Base-by-base conservation (phyloP, 129 eudicot species). In the Artemisia argyi region DNA sequence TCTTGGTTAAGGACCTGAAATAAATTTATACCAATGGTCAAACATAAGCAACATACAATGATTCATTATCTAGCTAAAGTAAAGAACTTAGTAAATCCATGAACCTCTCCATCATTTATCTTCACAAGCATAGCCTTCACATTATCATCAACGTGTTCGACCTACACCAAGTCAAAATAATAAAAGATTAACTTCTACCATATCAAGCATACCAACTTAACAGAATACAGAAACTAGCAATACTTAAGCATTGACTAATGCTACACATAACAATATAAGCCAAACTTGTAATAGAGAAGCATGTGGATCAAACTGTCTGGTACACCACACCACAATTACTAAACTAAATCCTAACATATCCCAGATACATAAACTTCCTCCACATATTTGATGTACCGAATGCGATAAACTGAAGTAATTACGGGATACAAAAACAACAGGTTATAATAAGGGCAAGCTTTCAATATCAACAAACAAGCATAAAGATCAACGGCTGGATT, bases 71-170 rank as follows among this genome's bases (percentile, higher is more conserved):
- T 7, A 39, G 46, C 46, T 39, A 39, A 39, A 39, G 46, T 39
- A 8, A 39, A 39, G 46, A 39, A 2, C 10, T 39, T 39, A 7
- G 46, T 39, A 39, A 39, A 39, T 39, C 1, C 46, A 39, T 7
- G 46, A 39, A 94, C 99, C 97, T 94, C 85, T 65, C 97, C 94
- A 20, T 78, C 75, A 57, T 88, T 89, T 70, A 94, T 83, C 77
- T 53, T 77, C 26, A 79, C 55, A 22, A 94, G 93, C 79, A 81
- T 65, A 69, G 83, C 84, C 76, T 83, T 90, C 53, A 94, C 99
- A 78, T 70, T 83, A 79, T 94, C 99, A 68, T 85, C 85, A 59
- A 88, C 96, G 73, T 75, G 63, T 56, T 81, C 76, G 63, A 86
- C 91, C 99, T 93, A 71, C 75, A 83, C 32, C 76, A 72, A 78